Base-by-base conservation (phyloP, 2,329 filamentous ascomycete species). In the Penicillium sp. region DNA sequence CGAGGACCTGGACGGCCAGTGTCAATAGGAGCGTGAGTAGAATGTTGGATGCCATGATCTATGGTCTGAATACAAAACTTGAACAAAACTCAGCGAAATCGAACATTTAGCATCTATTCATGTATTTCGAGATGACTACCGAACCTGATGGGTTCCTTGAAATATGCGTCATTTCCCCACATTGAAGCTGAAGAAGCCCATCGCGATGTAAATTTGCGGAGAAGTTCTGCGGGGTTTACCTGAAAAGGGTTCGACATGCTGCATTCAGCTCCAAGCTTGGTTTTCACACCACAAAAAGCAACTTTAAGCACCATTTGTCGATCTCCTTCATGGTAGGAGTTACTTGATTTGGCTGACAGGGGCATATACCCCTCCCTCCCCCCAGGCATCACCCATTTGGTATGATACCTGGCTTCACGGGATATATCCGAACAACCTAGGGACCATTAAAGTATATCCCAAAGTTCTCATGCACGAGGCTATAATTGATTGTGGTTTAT, bases 1-100 rank as follows among this genome's bases (percentile, higher is more conserved):
- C 57, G 14, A 56, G 9, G 7, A 41, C 35, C 22, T 59, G 57
- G 35, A 44, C 33, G 10, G 37, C 50, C 9, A 59, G 45, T 19
- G 54, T 51, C 53, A 47, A 52, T 21, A 59, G 47, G 11, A 57
- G 27, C 16, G 52, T 44, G 26, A 59, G 31, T 33, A 24, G 33
- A 9, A 48, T 24, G 7, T 52, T 27, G 43, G 24, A 22, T n/a
- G 24, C 16, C 57, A 59, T 56, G 35, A 16, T 57, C 19, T 33
- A 43, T 26, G 4, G 22, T 48, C 13, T 16, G n/a, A 21, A n/a
- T 22, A 31, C 19, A 8, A 11, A 11, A 16, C 10, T 41, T 9
- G 44, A n/a, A 2, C 14, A 5, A 46, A 14, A 27, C 10, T 5
- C 13, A 26, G 14, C 44, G 14, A 5, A 9, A 19, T n/a, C 35